Base-by-base conservation (phyloP, 805 yeast species). In the Spencermartinsiella europaea region DNA sequence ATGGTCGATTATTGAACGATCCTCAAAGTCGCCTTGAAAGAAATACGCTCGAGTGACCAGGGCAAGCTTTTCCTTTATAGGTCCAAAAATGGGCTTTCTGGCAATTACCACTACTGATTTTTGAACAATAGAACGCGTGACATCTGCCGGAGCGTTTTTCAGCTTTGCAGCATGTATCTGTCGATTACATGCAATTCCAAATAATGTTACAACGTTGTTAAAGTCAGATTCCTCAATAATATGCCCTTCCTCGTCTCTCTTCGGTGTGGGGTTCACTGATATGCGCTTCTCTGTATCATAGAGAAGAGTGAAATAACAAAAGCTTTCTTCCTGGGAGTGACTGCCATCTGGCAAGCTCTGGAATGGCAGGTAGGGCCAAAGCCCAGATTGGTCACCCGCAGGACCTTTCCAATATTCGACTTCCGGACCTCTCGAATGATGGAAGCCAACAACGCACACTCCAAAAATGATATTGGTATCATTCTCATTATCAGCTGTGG, bases 341-440 rank as follows among this genome's bases (percentile, higher is more conserved):
- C 95, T 83, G 3, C 98, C 98, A 66, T 93, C 99, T 0, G 99
- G 98, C 19, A 93, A 69, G 1, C 96, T 95, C 62, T 90, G 97
- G 60, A 93, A 93, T 2, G 99, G 95, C 36, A 93, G 66, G 58
- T 83, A 80, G 8, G 93, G 89, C 90, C 96, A 93, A 16, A 84
- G 67, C 2, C 67, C 57, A 0, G 73, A 60, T 36, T 68, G 65
- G 19, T 67, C 67, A 25, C 66, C 69, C 21, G 65, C 68, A 1
- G 73, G 70, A 2, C 81, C 79, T 17, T 82, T 73, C 88, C 96
- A 86, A 66, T 86, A 89, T 64, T 91, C 97, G 20, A 93, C 79
- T 62, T 93, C 97, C 0, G 99, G 98, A 1, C 99, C 99, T 48
- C 95, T 72, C 7, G 77, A 62, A 59, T 93, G 98, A 61, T 91